Conservation (phyloP, 306 rosid genomes). For the Ormosia semicastrata region DNA sequence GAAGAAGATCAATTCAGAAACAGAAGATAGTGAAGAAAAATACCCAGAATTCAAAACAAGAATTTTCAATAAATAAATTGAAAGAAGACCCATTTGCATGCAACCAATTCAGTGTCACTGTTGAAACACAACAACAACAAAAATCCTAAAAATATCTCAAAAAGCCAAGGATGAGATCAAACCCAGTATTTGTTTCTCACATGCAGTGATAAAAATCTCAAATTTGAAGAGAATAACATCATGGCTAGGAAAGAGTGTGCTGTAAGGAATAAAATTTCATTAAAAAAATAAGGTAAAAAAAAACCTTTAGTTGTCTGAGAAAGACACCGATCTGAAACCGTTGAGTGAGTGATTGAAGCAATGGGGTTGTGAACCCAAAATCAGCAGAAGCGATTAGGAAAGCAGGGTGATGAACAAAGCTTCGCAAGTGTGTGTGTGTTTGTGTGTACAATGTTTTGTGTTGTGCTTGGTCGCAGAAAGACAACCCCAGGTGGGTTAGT, state of each 20-base stretch:
- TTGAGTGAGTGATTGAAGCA: background rate
- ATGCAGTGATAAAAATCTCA: conserved; percentile 19
- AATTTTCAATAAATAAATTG: background rate
- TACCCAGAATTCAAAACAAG: conserved; percentile 2
- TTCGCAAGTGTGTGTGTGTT: background rate
- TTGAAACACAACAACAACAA: background rate
- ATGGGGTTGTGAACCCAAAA: background rate
- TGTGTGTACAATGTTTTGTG: background rate
- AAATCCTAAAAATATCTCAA: background rate
- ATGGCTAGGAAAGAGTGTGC: background rate
- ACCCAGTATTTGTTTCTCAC: conserved; percentile 12
- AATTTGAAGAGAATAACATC: background rate
- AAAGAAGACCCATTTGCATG: conserved; percentile 47
- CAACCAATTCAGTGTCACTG: conserved; percentile 37
- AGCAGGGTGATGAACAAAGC: background rate
- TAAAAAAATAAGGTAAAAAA: background rate
- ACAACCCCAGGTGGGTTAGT: background rate
- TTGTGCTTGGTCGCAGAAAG: background rate
- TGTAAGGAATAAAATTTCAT: background rate
- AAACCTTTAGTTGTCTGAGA: background rate
- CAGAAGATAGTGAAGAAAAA: background rate
- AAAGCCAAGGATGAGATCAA: conserved; percentile 13
- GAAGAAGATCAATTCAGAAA: background rate
- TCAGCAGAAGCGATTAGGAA: background rate
- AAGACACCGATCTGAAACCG: background rate